These are phyloP conservation scores for Pseudomonodictys pantanalensis DNA, from an alignment of 495 filamentous ascomycete species.

Conservation along the genomic window DNA sequence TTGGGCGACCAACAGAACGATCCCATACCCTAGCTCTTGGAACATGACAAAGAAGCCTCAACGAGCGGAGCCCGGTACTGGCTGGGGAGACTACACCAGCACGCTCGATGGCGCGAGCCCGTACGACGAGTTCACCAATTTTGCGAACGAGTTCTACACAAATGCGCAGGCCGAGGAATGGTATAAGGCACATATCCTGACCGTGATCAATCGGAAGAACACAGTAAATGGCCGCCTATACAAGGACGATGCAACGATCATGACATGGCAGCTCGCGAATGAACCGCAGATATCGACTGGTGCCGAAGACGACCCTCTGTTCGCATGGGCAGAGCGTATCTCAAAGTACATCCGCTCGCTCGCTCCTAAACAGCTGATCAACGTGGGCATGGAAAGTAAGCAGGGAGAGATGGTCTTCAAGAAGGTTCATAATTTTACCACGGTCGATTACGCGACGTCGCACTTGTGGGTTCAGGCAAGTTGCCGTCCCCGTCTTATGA, in stretches of 20 bases:
- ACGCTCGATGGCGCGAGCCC: slow-evolving; percentile 9
- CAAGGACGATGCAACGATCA: slow-evolving; percentile 35
- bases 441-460: slow-evolving; percentile 34
- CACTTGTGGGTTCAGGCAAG: slow-evolving; percentile 38
- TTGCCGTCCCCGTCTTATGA: no score
- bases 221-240: slow-evolving; percentile 34
- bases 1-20: slow-evolving; percentile 27
- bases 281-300: slow-evolving; percentile 31
- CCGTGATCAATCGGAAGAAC: slow-evolving; percentile 27
- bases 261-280: slow-evolving; percentile 39
- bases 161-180: slow-evolving; percentile 20
- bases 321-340: slow-evolving; percentile 31
- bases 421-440: slow-evolving; percentile 27
- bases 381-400: slow-evolving; percentile 33
- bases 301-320: slow-evolving; percentile 23
- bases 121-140: slow-evolving; percentile 24
- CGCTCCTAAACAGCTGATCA: slow-evolving; percentile 32
- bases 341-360: slow-evolving; percentile 28
- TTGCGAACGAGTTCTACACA: slow-evolving; percentile 32
- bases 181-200: slow-evolving; percentile 34
- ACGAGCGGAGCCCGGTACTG: slow-evolving; percentile 16
- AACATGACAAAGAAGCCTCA: slow-evolving; percentile 31
- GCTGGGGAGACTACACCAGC: slow-evolving; percentile 32
- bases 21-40: slow-evolving; percentile 32
- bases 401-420: slow-evolving; percentile 36